These are phyloP conservation scores for Sarcocystis neurona DNA, from an alignment of 169 alveolate genomes.

Conservation along the genomic window DNA sequence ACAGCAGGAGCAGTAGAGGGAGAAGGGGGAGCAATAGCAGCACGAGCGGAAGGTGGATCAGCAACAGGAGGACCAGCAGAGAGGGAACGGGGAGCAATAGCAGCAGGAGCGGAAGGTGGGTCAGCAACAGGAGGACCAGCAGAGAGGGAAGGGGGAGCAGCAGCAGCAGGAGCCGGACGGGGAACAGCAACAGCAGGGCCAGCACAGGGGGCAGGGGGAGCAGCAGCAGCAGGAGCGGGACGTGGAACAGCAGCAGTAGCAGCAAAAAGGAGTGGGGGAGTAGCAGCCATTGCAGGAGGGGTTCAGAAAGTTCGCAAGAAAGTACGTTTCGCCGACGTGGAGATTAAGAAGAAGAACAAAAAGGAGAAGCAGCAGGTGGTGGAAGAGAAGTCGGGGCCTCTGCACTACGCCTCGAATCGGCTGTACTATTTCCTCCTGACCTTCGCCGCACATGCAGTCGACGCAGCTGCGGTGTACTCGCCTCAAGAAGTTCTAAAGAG, in stretches of 20 bases:
- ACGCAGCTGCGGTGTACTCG: not conserved
- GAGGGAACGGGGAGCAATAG: too few species aligned
- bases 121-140: not conserved
- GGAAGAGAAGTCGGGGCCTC: not conserved
- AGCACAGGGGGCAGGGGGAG: not conserved
- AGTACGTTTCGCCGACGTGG: not conserved
- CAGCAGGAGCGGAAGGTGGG: not conserved
- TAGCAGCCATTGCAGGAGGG: not conserved
- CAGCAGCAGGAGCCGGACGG: not conserved
- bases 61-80: too few species aligned
- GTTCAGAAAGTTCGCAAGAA: not conserved
- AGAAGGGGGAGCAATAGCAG: too few species aligned
- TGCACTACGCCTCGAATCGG: not conserved
- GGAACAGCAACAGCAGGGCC: not conserved
- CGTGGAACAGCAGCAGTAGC: not conserved
- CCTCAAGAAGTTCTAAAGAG: not conserved
- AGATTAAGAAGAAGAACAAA: not conserved
- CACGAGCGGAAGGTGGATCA: too few species aligned
- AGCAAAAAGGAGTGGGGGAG: not conserved
- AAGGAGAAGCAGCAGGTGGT: not conserved
- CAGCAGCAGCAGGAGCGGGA: not conserved
- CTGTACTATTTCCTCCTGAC: not conserved
- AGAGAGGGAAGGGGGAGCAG: not conserved
- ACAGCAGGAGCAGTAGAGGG: too few species aligned
- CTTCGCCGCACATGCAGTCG: conserved; percentile 5